Evolutionary conservation across 805 yeast species (phyloP), one percentile per base, ranked within the genome.

Genomic region (Sugiyamaella smithiae): DNA sequence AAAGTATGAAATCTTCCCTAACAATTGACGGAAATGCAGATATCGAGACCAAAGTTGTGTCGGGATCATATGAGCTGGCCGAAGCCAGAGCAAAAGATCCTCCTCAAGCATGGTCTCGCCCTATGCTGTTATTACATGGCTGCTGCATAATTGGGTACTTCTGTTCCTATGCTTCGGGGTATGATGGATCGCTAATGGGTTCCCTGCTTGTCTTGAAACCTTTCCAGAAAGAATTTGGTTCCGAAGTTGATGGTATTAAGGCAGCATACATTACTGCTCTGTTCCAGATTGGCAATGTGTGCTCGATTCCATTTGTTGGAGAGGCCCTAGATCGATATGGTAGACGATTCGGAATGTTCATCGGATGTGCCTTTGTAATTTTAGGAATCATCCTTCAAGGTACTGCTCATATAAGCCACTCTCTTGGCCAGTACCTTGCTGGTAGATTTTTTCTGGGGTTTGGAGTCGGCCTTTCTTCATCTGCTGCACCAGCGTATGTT

Each of bases 231-330:
- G 17, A 32, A 16, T 50, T 50, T 29, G 54, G 54, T 4, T 28
- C 54, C 14, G 14, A 19, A 16, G 33, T 16, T 32, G 45, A 29
- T 19, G 54, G 54, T 4, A 19, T 48, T 38, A 48, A 50, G 45
- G 54, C 54, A 9, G 54, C 49, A 3, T 23, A 33, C 35, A 26
- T 50, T 37, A 19, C 51, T 3, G 51, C 40, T 32, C 47, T 50
- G 54, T 50, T 36, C 51, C 54, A 50, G 33, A 47, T 50, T 28
- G 54, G 54, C 7, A 41, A 48, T 16, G 51, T 47, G 32, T 28
- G 24, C 23, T 26, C 51, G 19, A 20, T 50, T 12, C 54, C 54
- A n/a, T 47, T 50, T 43, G 31, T 46, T 16, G 51, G 50, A 5
- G 28, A 17, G 6, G 38, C 33, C 12, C 12, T 32, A 16, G 51